phyloP scores from a whole-genome alignment of 352 stramenopile species.

The Globisporangium cystogenes region DNA sequence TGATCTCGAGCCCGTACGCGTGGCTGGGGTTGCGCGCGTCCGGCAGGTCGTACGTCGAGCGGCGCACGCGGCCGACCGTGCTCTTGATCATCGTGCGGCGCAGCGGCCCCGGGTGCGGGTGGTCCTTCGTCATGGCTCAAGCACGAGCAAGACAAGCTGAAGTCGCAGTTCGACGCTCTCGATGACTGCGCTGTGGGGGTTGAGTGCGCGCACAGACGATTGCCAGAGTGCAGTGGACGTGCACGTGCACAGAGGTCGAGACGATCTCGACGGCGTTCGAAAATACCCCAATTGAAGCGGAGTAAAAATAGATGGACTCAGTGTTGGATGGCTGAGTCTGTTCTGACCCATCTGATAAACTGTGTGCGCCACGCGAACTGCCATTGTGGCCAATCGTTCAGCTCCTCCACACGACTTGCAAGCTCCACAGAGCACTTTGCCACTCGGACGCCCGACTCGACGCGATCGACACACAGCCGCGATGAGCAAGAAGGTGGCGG shows the following conservation, averaged over 20 bases:
- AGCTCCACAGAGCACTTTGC: too few species aligned
- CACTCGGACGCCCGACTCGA: too few species aligned
- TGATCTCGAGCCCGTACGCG: constrained; percentile 67
- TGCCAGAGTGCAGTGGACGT: too few species aligned
- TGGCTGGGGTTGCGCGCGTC: constrained; percentile 54
- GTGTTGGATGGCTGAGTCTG: too few species aligned
- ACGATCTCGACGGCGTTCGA: background rate
- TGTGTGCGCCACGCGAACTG: background rate
- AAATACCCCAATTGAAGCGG: background rate
- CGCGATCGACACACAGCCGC: background rate
- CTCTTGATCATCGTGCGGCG: constrained; percentile 83
- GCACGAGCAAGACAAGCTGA: too few species aligned
- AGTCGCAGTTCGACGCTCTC: too few species aligned
- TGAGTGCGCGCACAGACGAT: too few species aligned
- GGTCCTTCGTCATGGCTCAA: constrained; percentile 20
- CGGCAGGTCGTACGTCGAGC: constrained; percentile 61
- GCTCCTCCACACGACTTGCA: too few species aligned
- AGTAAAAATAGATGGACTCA: background rate
- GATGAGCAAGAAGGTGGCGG: constrained; percentile 74
- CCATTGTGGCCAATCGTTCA: too few species aligned
- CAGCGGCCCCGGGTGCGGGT: constrained; percentile 34
- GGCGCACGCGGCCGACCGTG: constrained; percentile 57
- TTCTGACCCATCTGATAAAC: too few species aligned
- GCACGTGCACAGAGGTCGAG: too few species aligned
- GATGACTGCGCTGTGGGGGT: too few species aligned